Conservation (phyloP, 306 rosid species). For the Calophaca sinica region DNA sequence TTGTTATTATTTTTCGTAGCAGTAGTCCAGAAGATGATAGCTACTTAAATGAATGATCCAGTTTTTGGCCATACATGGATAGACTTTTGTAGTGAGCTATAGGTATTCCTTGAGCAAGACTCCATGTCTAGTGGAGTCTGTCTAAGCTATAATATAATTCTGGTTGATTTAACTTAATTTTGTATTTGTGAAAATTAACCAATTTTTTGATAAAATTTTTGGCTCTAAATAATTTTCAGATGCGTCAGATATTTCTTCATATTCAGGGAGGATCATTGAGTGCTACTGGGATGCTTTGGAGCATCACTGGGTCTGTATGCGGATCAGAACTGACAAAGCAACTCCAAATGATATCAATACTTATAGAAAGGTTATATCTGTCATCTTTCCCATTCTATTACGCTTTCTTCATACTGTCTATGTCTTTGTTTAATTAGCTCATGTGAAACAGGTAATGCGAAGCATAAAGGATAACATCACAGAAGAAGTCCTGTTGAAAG, state of each 20-base stretch:
- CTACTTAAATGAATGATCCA: constrained; percentile 1
- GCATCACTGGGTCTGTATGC: constrained; percentile 75
- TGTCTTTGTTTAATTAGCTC: constrained; percentile 31
- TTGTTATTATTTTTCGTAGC: background rate
- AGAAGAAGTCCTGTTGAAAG: constrained; percentile 77
- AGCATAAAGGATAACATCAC: constrained; percentile 97
- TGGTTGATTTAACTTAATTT: constrained; percentile 16
- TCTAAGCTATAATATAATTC: constrained; percentile 17
- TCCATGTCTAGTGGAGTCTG: constrained; percentile 18
- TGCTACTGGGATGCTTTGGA: constrained; percentile 71
- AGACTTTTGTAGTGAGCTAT: constrained; percentile 19
- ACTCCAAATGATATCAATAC: constrained; percentile 90
- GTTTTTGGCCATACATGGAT: background rate
- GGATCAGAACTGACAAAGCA: constrained; percentile 76
- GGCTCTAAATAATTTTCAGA: constrained; percentile 57
- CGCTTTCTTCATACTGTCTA: background rate
- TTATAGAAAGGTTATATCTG: constrained; percentile 71
- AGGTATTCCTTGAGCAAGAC: constrained; percentile 8
- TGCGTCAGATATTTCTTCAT: constrained; percentile 62
- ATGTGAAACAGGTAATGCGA: constrained; percentile 76
- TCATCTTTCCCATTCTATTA: background rate
- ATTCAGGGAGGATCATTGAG: constrained; percentile 86
- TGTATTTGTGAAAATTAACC: constrained; percentile 12
- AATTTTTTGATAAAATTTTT: background rate
- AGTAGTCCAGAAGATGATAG: background rate